phyloP scores from a whole-genome alignment of 1,139 yeast genomes.

The Geotrichum carabidarum region DNA sequence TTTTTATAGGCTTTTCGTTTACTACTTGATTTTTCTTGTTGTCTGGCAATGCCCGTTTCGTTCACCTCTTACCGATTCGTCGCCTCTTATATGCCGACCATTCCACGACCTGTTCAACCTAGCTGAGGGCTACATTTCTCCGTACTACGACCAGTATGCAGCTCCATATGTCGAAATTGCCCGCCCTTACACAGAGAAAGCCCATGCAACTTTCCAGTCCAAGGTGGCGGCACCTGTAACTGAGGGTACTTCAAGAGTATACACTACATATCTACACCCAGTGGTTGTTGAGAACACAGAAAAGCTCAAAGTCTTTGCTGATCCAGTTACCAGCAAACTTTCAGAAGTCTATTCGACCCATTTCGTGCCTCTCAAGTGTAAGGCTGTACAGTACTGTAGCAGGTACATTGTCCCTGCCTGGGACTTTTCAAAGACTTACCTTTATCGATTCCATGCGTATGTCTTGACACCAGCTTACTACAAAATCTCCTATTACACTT shows the following conservation, averaged over 20 bases:
- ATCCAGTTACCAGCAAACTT: slow-evolving; percentile 22
- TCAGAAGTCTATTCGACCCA: slow-evolving; percentile 18
- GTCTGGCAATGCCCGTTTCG: slow-evolving; percentile 31
- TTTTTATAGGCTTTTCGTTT: slow-evolving; percentile 25
- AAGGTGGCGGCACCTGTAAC: slow-evolving; percentile 4
- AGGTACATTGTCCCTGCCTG: slow-evolving; percentile 21
- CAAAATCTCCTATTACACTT: slow-evolving; percentile 10
- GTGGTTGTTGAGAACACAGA: slow-evolving; percentile 16
- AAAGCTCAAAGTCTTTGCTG: slow-evolving; percentile 15
- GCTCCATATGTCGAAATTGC: slow-evolving; percentile 19
- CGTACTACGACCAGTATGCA: slow-evolving; percentile 14
- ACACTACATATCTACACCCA: slow-evolving; percentile 25
- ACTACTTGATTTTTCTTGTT: slow-evolving; percentile 28
- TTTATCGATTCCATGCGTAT: slow-evolving; percentile 16
- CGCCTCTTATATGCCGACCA: slow-evolving; percentile 27
- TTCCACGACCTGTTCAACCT: slow-evolving; percentile 22
- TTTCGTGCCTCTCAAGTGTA: slow-evolving; percentile 19
- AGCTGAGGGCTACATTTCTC: slow-evolving; percentile 21
- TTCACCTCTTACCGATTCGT: slow-evolving; percentile 15
- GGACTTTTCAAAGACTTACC: slow-evolving; percentile 13
- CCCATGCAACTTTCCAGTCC: slow-evolving; percentile 6
- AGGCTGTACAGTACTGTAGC: slow-evolving; percentile 16
- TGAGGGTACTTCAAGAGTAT: slow-evolving; percentile 14
- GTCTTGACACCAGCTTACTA: slow-evolving; percentile 20
- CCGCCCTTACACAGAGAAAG: slow-evolving; percentile 25